Conservation (phyloP, 2,329 filamentous ascomycete species). For the Fusarium compactum region DNA sequence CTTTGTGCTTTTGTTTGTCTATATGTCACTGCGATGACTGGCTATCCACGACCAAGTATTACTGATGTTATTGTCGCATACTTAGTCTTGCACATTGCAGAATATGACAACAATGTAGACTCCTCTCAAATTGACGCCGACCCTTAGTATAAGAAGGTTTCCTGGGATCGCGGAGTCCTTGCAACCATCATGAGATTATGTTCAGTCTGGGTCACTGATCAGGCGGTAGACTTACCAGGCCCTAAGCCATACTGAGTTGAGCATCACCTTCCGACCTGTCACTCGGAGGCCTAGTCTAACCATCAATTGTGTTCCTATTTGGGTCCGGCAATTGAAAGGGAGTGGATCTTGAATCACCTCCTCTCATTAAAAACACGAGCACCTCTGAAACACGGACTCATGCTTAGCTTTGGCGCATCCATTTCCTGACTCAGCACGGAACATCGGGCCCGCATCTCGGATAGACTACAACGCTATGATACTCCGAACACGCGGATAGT, state of each 20-base stretch:
- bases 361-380: slow-evolving; percentile 2
- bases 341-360: background rate
- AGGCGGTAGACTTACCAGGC: background rate
- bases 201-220: background rate
- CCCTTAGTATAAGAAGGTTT: background rate
- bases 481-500: background rate
- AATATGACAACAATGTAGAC: accelerated
- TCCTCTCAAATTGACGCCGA: background rate
- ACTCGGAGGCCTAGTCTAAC: background rate
- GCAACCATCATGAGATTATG: background rate
- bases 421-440: background rate
- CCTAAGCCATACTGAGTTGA: background rate
- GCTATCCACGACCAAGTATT: too few relatives aligned
- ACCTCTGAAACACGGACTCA: background rate
- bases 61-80: background rate
- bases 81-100: background rate
- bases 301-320: background rate
- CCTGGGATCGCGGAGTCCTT: background rate
- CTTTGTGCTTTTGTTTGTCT: background rate
- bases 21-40: background rate
- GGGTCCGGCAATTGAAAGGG: background rate
- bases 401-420: background rate
- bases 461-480: background rate
- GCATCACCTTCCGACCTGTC: background rate
- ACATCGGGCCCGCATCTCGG: background rate